Percentiles rank a stretch among this genome's conserved stretches.
These are phyloP conservation scores for Adansonia rubrostipa DNA, from an alignment of 441 rosid genomes.

Conservation along the genomic window DNA sequence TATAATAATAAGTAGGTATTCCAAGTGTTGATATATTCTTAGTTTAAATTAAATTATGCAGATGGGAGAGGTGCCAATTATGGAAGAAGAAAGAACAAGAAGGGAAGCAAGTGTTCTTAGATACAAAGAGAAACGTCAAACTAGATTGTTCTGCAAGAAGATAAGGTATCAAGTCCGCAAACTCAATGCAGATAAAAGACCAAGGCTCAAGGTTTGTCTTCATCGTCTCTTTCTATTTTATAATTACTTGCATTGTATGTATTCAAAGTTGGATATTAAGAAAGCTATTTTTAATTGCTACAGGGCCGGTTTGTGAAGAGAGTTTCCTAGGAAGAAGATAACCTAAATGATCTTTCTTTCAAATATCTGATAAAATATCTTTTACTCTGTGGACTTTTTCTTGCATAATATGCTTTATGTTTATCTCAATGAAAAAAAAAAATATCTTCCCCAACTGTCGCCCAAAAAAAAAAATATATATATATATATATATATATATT, in stretches of 20 bases:
- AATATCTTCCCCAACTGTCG: background rate
- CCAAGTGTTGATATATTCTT: background rate
- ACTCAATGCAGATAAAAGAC: slow-evolving; percentile 85
- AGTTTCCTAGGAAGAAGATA: slow-evolving; percentile 13
- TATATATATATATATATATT: background rate
- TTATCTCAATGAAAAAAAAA: background rate
- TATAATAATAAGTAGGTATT: background rate
- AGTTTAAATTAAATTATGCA: slow-evolving; percentile 15
- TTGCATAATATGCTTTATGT: background rate
- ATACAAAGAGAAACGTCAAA: slow-evolving; percentile 80
- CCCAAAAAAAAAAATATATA: background rate
- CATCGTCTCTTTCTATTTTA: background rate
- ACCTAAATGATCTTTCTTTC: background rate
- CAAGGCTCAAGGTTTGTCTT: slow-evolving; percentile 67
- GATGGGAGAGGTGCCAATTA: slow-evolving; percentile 75
- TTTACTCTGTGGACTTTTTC: background rate
- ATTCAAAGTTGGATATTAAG: background rate
- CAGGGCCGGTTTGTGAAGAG: slow-evolving; percentile 32
- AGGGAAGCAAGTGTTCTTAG: slow-evolving; percentile 82
- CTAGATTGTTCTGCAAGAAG: slow-evolving; percentile 77
- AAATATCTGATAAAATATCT: slow-evolving; percentile 24
- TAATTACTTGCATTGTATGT: background rate
- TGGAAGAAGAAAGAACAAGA: slow-evolving; percentile 65
- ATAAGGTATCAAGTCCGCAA: slow-evolving; percentile 86
- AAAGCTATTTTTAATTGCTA: background rate